A percentile compares a stretch with the other conserved stretches of the same genome.
Conservation (phyloP, 495 filamentous ascomycete species). For the Aspergillus carlsbadensis region DNA sequence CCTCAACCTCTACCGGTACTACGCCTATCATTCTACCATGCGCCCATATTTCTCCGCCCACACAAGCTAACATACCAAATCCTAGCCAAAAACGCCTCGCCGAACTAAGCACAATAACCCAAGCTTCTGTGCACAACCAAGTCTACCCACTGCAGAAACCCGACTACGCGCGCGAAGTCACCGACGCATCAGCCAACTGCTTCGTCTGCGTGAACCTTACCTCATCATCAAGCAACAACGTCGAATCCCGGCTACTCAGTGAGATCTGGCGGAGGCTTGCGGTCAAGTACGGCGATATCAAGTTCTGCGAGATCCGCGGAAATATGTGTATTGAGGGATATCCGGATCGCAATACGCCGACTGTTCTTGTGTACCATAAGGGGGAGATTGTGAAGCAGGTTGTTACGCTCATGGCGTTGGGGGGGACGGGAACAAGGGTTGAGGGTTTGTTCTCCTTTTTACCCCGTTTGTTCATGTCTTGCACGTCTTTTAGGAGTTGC, state of each 20-base stretch:
- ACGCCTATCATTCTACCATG: not conserved
- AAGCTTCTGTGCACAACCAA: constrained; percentile 72
- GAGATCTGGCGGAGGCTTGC: constrained; percentile 88
- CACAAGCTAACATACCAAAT: constrained; percentile 14
- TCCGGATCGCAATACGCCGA: constrained; percentile 91
- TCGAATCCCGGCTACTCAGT: constrained; percentile 76
- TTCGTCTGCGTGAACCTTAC: constrained; percentile 86
- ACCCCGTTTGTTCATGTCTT: not conserved
- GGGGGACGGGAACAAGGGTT: constrained; percentile 66
- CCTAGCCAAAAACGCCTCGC: constrained; percentile 72
- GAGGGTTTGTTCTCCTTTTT: constrained; percentile 43
- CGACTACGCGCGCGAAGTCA: constrained; percentile 90
- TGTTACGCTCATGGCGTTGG: constrained; percentile 78
- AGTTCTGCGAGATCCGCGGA: constrained; percentile 94
- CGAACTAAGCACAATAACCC: constrained; percentile 73
- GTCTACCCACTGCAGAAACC: constrained; percentile 94
- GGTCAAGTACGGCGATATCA: constrained; percentile 82
- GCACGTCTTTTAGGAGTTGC: not conserved
- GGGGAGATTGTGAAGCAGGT: constrained; percentile 88
- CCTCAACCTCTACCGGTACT: constrained; percentile 80
- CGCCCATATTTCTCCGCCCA: not conserved
- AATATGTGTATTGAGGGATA: constrained; percentile 96
- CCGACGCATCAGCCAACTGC: constrained; percentile 72
- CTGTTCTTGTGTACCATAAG: constrained; percentile 87
- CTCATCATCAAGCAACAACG: constrained; percentile 70